Conservation (phyloP, 108 stramenopile genomes). For the Seminavis robusta region DNA sequence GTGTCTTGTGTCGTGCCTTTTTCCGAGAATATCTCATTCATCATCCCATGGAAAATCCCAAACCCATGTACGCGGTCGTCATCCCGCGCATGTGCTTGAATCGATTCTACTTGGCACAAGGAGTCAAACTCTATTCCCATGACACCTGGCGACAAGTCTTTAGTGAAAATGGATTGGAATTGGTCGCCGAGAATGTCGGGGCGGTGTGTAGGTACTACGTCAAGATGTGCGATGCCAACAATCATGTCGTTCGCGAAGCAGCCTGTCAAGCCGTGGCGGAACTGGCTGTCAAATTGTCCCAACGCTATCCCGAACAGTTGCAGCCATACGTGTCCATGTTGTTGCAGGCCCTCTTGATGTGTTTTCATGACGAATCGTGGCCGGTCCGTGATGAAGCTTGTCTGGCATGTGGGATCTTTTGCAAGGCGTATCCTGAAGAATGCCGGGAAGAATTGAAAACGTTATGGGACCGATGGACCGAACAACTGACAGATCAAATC, state of each 20-base stretch:
- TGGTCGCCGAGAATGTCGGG: slow-evolving; percentile 77
- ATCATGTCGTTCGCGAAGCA: slow-evolving; percentile 94
- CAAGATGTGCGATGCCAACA: slow-evolving; percentile 89
- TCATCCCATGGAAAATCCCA: slow-evolving; percentile 21
- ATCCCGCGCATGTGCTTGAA: slow-evolving; percentile 97
- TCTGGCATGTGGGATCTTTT: slow-evolving; percentile 90
- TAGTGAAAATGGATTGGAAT: slow-evolving; percentile 55
- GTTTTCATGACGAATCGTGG: slow-evolving; percentile 98
- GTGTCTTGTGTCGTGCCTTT: slow-evolving; percentile 83
- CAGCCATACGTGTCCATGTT: slow-evolving; percentile 70
- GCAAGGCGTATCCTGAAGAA: slow-evolving; percentile 82
- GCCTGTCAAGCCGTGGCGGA: slow-evolving; percentile 96
- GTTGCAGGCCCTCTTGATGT: slow-evolving; percentile 89
- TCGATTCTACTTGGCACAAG: slow-evolving; percentile 95
- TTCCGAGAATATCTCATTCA: slow-evolving; percentile 25
- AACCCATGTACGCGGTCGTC: slow-evolving; percentile 52
- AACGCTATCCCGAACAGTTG: slow-evolving; percentile 35
- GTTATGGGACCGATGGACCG: slow-evolving; percentile 90
- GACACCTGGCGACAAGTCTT: slow-evolving; percentile 91
- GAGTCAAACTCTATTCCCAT: slow-evolving; percentile 92
- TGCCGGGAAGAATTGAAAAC: slow-evolving; percentile 75
- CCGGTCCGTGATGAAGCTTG: slow-evolving; percentile 98
- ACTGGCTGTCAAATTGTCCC: slow-evolving; percentile 83
- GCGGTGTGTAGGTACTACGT: slow-evolving; percentile 90
- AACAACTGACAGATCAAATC: slow-evolving; percentile 94